Percentiles rank a stretch among this genome's conserved stretches.
phyloP scores from a whole-genome alignment of 805 yeast species.

The Starmerella etchellsii region DNA sequence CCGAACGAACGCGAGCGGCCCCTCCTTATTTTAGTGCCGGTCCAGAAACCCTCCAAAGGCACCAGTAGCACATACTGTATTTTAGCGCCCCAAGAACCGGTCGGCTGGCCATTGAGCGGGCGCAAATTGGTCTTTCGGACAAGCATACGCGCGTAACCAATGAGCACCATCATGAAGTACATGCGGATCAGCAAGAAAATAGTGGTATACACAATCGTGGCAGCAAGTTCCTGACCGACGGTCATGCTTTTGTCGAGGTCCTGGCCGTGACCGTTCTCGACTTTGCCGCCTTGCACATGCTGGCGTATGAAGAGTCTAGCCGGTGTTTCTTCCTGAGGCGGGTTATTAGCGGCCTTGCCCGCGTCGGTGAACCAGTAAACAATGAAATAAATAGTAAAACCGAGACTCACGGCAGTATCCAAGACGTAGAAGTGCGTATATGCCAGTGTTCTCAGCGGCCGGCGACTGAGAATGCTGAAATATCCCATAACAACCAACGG shows the following conservation, averaged over 20 bases:
- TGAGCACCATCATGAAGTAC: slow-evolving; percentile 42
- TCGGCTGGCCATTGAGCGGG: slow-evolving; percentile 27
- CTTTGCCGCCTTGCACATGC: not conserved
- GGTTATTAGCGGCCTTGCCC: slow-evolving; percentile 19
- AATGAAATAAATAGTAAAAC: slow-evolving; percentile 64
- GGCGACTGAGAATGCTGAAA: slow-evolving; percentile 38
- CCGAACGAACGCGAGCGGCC: slow-evolving; percentile 17
- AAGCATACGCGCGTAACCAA: slow-evolving; percentile 45
- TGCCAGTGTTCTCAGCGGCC: slow-evolving; percentile 47
- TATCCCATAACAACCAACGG: slow-evolving; percentile 55
- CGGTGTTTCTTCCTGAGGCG: slow-evolving; percentile 1
- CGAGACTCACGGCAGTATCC: slow-evolving; percentile 54
- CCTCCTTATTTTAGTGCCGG: slow-evolving; percentile 20
- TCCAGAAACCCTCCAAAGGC: slow-evolving; percentile 27
- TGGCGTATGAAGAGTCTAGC: not conserved
- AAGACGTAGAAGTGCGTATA: slow-evolving; percentile 48
- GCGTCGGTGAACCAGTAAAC: slow-evolving; percentile 52
- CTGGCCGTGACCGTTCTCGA: not conserved
- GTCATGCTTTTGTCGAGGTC: slow-evolving; percentile 19
- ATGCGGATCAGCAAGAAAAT: slow-evolving; percentile 35
- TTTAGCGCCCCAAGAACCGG: slow-evolving; percentile 24
- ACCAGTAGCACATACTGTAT: slow-evolving; percentile 23
- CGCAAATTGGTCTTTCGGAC: slow-evolving; percentile 33
- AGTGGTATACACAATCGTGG: slow-evolving; percentile 40
- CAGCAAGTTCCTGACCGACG: slow-evolving; percentile 27